Conservation (phyloP, 1,139 yeast genomes). For the Scheffersomyces illinoinensis region DNA sequence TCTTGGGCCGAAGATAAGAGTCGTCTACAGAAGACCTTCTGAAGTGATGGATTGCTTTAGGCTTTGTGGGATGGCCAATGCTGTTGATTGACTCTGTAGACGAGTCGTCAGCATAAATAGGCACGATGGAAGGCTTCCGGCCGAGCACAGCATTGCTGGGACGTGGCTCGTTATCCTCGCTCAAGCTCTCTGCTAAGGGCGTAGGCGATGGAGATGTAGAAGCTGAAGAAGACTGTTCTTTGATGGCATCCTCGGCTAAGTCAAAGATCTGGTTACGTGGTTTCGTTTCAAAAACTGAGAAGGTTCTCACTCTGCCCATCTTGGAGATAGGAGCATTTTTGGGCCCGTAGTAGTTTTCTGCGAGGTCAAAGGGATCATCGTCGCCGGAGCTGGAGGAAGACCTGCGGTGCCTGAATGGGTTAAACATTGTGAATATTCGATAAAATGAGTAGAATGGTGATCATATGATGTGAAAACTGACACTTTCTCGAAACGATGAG, state of each 20-base stretch:
- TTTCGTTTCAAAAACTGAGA: slow-evolving; percentile 42
- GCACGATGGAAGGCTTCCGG: slow-evolving; percentile 32
- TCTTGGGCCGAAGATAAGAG: slow-evolving; percentile 41
- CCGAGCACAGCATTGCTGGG: background rate
- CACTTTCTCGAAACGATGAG: background rate
- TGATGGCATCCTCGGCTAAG: slow-evolving; percentile 6
- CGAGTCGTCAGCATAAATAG: slow-evolving; percentile 25
- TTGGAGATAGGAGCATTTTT: slow-evolving; percentile 52
- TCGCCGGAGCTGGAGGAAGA: slow-evolving; percentile 40
- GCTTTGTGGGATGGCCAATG: background rate
- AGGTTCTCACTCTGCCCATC: slow-evolving; percentile 51
- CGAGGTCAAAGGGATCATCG: slow-evolving; percentile 62
- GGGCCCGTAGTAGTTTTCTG: slow-evolving; percentile 75
- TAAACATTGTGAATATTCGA: background rate
- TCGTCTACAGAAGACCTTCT: slow-evolving; percentile 75
- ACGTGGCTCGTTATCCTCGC: background rate
- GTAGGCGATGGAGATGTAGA: slow-evolving; percentile 9
- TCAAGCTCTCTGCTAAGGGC: slow-evolving; percentile 8
- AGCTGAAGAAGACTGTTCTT: slow-evolving; percentile 1
- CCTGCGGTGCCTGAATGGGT: slow-evolving; percentile 9
- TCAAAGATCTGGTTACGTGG: slow-evolving; percentile 11
- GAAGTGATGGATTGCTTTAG: slow-evolving; percentile 1
- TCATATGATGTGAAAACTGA: background rate
- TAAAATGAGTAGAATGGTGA: background rate
- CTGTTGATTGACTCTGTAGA: slow-evolving; percentile 10